Evolutionary conservation across 805 yeast genomes (phyloP).

Genomic region (Alloascoidea hylecoeti): DNA sequence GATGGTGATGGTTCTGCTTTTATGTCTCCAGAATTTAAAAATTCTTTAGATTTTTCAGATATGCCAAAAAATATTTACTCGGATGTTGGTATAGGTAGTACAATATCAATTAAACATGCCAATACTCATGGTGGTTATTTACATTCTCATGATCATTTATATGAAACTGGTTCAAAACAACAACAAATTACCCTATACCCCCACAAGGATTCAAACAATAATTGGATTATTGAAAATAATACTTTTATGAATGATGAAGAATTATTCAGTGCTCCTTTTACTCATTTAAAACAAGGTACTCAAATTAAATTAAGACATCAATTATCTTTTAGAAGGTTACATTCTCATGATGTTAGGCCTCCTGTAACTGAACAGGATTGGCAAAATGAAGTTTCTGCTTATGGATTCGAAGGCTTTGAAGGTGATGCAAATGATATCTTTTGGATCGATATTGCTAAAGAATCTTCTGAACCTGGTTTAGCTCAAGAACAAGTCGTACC

Average conservation of each 20-base stretch:
- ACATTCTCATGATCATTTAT: slow-evolving; percentile 66
- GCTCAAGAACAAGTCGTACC: slow-evolving; percentile 49
- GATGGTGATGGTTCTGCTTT: slow-evolving; percentile 95
- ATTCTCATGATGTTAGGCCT: slow-evolving; percentile 64
- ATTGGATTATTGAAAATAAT: slow-evolving; percentile 66
- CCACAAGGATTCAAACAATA: slow-evolving; percentile 44
- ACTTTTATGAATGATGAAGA: background rate
- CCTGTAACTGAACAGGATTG: slow-evolving; percentile 88
- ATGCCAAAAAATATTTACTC: slow-evolving; percentile 71
- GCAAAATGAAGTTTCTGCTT: slow-evolving; percentile 45
- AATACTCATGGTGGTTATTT: slow-evolving; percentile 57
- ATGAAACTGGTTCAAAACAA: slow-evolving; percentile 86
- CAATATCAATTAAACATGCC: slow-evolving; percentile 56
- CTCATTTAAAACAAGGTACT: slow-evolving; percentile 34
- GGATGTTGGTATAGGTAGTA: slow-evolving; percentile 53
- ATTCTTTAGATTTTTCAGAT: slow-evolving; percentile 40
- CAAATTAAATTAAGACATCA: slow-evolving; percentile 3
- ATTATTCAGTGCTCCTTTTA: slow-evolving; percentile 13
- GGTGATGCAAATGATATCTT: slow-evolving; percentile 85
- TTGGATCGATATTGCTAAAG: slow-evolving; percentile 55
- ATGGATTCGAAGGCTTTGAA: slow-evolving; percentile 51
- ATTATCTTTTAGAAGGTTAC: slow-evolving; percentile 38
- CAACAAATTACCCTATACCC: slow-evolving; percentile 80
- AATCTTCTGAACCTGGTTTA: slow-evolving; percentile 30
- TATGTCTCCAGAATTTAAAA: slow-evolving; percentile 94